Evolutionary conservation across 441 rosid species (phyloP), one percentile per base, ranked within the genome.

Genomic region (Manihot esculenta): DNA sequence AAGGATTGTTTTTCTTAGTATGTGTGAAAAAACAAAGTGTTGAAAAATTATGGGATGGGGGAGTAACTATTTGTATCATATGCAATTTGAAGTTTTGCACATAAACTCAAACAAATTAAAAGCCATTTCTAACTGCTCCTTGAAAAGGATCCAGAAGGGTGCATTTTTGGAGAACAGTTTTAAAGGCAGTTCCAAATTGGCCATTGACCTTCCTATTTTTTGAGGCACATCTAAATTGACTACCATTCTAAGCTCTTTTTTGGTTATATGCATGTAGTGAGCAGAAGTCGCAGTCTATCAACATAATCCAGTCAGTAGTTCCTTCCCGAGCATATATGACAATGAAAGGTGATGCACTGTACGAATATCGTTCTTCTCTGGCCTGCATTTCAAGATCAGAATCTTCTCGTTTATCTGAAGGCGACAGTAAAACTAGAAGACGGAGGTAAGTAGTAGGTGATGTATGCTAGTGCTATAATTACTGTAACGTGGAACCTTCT

Each of bases 351-450:
- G 62, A 62, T 68, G 83, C 90, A 60, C 84, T 84, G 61, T 82
- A 85, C 51, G 98, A 95, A 72, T 95, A 93, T 73, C 75, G 85
- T 71, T 89, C 97, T 68, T 85, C 86, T 53, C 74, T 95, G 72
- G 72, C 86, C 51, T 71, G 72, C 75, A 93, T 95, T 65, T 85
- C 95, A 67, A 86, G 88, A 82, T 81, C 86, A 15, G 92, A 87
- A 83, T 74, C 87, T 69, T 84, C 86, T 66, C 89, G 87, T 62
- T 51, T 84, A 72, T 81, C 89, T 3, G 77, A 72, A 62, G 78
- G 76, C 76, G 74, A 38, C 26, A 70, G 76, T 78, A 74, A 71
- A 49, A 65, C 76, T 33, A 86, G 70, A 74, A 76, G 81, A 64
- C 83, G 83, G 69, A 83, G 96, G 97, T 91, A 74, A 62, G 66